Base-by-base conservation (phyloP, 2,329 filamentous ascomycete species). In the Exophiala sp. region DNA sequence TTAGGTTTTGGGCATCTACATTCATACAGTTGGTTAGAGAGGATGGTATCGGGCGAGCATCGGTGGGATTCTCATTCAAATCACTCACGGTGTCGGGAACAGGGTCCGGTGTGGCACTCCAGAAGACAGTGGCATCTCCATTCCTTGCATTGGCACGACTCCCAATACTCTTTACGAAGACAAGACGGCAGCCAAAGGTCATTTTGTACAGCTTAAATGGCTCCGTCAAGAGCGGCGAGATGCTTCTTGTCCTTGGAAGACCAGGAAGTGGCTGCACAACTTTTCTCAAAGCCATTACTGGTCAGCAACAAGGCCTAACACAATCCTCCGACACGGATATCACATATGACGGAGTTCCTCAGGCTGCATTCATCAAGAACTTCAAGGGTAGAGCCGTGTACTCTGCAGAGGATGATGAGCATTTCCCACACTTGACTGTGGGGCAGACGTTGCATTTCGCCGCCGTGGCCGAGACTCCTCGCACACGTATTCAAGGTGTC, bases 251-350 rank as follows among this genome's bases (percentile, higher is more conserved):
- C 0, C 73, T 88, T 0, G 86, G 86, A 2, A 76, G 84, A 0
- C 86, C 86, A 0, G 86, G 85, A 0, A 77, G 83, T 2, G 85
- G 85, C 29, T 89, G 87, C 65, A 49, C 87, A n/a, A 95, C 89
- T 1, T 85, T 94, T 60, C 76, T 95, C 51, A 95, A 94, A 75
- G 88, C 88, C 0, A 82, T 95, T 61, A 82, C 88, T 6, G 89
- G 89, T 57, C 89, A 94, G 71, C 88, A 87, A 21, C 86, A 90
- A 61, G 89, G 89, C 46, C 35, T 52, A 16, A 40, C 10, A 9
- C 39, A 21, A 10, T 24, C 39, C 16, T 7, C 20, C 2, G 34
- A 35, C 3, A 40, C 48, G 5, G 8, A 16, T 48, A 36, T 61
- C 59, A 1, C 57, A 62, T 95, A 94, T 66, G 87, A 94, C 46